Base-by-base conservation (phyloP, 352 stramenopile species). In the Thalassiosira hispida region DNA sequence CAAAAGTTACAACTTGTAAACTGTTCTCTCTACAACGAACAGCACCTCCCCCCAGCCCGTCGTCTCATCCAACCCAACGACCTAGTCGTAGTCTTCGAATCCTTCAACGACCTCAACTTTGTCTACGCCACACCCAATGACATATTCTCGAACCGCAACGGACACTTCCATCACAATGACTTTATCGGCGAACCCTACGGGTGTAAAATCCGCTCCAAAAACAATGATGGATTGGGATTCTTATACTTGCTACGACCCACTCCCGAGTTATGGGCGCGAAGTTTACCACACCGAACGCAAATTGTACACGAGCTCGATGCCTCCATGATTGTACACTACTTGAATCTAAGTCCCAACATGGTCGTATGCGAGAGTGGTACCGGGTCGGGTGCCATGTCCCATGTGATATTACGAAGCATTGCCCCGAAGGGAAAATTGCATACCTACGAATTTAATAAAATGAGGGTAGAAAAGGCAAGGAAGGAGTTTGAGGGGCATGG, bases 371-470 rank as follows among this genome's bases (percentile, higher is more conserved):
- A 99, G 75, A 91, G 71, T 27, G 94, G 94, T 31, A 96, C 93
- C 18, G 92, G 92, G 12, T 97, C 93, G 52, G 96, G 96, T 7
- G 96, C 96, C 14, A 95, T 99, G 87, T 97, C 94, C 47, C 96
- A 96, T 73, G 94, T 92, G 25, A 95, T 98, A 49, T 87, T 96
- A n/a, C 87, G 96, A 27, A 96, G 93, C 0, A 96, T 98, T 78
- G 94, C 95, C 55, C 95, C 96, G 33, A 18, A 90, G 25, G 95
- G 96, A 35, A 95, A 97, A 74, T 89, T 98, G 14, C 97, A 98
- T 79, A 99, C 96, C 9, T 99, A 98, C 79, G 98, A 99, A 89
- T 99, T 99, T 83, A 99, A 99, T 82, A 86, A 94, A 51, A 90
- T 95, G 62, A 91, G 97, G 47, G 97, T 95, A 1, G 79, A 96